Percentiles rank a stretch among this genome's conserved stretches.
Conservation (phyloP, 2,329 filamentous ascomycete species). For the Alternaria panax region DNA sequence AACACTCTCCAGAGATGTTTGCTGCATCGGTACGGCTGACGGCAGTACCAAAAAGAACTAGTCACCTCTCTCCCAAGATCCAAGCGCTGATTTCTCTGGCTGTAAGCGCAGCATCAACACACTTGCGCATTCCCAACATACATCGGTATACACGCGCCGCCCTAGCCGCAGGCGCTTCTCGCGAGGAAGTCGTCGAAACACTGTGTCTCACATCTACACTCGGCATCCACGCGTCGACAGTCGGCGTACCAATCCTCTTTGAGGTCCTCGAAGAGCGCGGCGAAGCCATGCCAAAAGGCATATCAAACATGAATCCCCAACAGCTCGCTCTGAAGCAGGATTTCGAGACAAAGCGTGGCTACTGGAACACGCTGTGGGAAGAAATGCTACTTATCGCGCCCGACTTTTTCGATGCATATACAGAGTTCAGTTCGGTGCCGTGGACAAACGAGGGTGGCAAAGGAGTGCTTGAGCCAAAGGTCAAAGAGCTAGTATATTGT, state of each 20-base stretch:
- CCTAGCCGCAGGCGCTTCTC: conserved; percentile 50
- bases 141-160: conserved; percentile 52
- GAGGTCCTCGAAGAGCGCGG: conserved; percentile 58
- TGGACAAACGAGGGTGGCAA: conserved; percentile 45
- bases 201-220: conserved; percentile 55
- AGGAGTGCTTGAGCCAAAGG: conserved; percentile 55
- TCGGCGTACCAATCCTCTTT: conserved; percentile 56
- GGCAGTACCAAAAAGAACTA: conserved; percentile 38
- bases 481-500: conserved; percentile 59
- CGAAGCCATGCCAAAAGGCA: conserved; percentile 36
- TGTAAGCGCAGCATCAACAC: conserved; percentile 55
- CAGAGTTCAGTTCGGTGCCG: conserved; percentile 56
- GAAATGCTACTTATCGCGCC: conserved; percentile 55
- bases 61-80: conserved; percentile 51
- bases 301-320: conserved; percentile 45
- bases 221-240: conserved; percentile 58
- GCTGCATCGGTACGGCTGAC: conserved; percentile 36
- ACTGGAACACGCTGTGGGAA: conserved; percentile 58
- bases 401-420: conserved; percentile 59
- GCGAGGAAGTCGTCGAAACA: conserved; percentile 56
- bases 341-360: conserved; percentile 56
- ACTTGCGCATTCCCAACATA: conserved; percentile 56
- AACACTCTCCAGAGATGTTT: conserved; percentile 41
- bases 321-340: conserved; percentile 52
- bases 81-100: conserved; percentile 55